Conservation (phyloP, 75 land plant genomes). For the Pseudotsuga menziesii region DNA sequence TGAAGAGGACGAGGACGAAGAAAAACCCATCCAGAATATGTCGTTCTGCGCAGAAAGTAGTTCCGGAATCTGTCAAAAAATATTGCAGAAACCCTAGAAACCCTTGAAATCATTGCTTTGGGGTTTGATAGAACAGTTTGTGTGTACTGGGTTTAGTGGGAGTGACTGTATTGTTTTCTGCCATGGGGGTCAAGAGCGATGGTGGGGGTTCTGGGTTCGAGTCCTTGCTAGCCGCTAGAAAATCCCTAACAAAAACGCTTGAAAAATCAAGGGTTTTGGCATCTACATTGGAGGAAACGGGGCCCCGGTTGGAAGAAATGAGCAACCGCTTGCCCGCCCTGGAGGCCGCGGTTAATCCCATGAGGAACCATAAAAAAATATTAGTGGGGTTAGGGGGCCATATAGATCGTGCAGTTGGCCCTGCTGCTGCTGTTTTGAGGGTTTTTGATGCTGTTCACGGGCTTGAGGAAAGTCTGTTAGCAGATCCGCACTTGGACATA, state of each 20-base stretch:
- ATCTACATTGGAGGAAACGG: conserved; percentile 16
- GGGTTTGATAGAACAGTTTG: neutral
- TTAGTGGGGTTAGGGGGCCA: conserved; percentile 22
- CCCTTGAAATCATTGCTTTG: too few relatives aligned
- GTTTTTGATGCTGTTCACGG: conserved; percentile 58
- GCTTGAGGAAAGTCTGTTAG: conserved; percentile 40
- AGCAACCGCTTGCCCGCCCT: conserved; percentile 38
- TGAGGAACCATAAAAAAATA: conserved; percentile 17
- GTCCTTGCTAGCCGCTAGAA: conserved; percentile 21
- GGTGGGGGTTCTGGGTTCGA: conserved; percentile 5
- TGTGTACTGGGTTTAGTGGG: neutral
- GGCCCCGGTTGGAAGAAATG: conserved; percentile 44
- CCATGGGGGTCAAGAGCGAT: conserved; percentile 7
- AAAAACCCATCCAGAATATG: neutral
- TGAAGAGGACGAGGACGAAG: neutral
- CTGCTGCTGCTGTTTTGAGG: conserved; percentile 53
- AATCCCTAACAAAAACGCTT: conserved; percentile 18
- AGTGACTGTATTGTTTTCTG: neutral
- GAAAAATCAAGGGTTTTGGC: conserved; percentile 28
- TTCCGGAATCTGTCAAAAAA: neutral
- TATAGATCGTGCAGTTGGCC: conserved; percentile 50
- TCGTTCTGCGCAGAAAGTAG: too few relatives aligned
- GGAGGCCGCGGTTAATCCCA: conserved; percentile 42
- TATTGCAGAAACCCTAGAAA: neutral
- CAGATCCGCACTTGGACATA: conserved; percentile 35